Base-by-base conservation (phyloP, 257 asterid genomes). In the Salvia rosmarinus region DNA sequence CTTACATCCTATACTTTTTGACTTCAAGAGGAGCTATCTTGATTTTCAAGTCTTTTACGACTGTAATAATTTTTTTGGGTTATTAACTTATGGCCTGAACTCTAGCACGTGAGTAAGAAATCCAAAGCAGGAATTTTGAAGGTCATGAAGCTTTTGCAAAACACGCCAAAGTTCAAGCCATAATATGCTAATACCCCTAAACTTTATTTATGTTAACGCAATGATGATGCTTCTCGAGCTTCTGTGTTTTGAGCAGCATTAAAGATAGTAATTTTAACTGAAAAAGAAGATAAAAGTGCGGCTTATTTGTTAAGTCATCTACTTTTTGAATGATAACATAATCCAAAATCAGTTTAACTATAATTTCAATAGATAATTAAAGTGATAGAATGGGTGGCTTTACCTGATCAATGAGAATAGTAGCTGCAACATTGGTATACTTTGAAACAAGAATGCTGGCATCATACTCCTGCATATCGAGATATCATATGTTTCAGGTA, bases 401-500 rank as follows among this genome's bases (percentile, higher is more conserved):
- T 75, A 91, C 99, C 99, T 95, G 99, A 77, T 95, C 99, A 75
- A 95, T 95, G 73, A 95, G 85, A 84, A 95, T 89, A 60, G 96
- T 85, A 14, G 97, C 90, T 6, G 96, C 72, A 52, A 95, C 77
- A 32, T 84, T 73, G 52, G 68, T 87, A 84, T 63, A 78, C 68
- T 85, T 91, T 6, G 96, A 86, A 71, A 91, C 51, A 54, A 95
- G 98, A 43, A 64, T 68, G 72, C 93, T 88, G 78, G 99, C 96
- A 80, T 95, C 99, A 69, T 91, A 89, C 73, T 91, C 98, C 99
- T 91, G 95, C 82, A 74, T 8, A 70, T 77, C 16, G 39, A 56
- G 11, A 4, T 28, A 80, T 32, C 59, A 14, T 6, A 40, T 21
- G 19, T 62, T 56, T 75, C n/a, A 58, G 10, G 35, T 4, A 59